A percentile compares a stretch with the other conserved stretches of the same genome.
Conservation (phyloP, 257 asterid species). For the Lycium barbarum region DNA sequence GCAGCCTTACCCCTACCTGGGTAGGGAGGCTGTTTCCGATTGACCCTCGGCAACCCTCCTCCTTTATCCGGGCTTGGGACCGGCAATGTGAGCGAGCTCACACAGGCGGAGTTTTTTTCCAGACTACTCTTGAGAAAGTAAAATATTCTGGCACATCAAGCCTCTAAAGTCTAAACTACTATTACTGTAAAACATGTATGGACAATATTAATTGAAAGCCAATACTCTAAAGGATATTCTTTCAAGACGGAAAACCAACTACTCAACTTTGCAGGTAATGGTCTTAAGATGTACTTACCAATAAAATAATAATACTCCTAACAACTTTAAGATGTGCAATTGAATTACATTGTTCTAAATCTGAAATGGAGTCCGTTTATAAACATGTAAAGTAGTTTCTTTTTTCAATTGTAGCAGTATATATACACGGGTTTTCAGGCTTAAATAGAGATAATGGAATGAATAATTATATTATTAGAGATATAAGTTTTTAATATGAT, state of each 20-base stretch:
- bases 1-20: too few relatives aligned
- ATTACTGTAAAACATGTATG: background rate
- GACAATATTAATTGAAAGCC: background rate
- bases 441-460: background rate
- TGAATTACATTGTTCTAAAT: background rate
- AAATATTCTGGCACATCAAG: too few relatives aligned
- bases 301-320: background rate
- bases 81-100: too few relatives aligned
- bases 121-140: too few relatives aligned
- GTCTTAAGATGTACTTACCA: background rate
- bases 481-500: background rate
- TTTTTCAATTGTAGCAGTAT: constrained; percentile 5
- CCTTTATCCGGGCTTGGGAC: too few relatives aligned
- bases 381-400: background rate
- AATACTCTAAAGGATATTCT: background rate
- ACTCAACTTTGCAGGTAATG: background rate
- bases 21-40: too few relatives aligned
- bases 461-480: background rate
- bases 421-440: background rate
- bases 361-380: background rate
- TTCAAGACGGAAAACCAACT: background rate
- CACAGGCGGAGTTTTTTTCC: too few relatives aligned
- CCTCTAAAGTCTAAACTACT: background rate
- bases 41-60: too few relatives aligned
- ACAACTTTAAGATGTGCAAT: background rate